These are phyloP conservation scores for Myxozyma vanderwaltii DNA, from an alignment of 805 yeast species.

Conservation along the genomic window DNA sequence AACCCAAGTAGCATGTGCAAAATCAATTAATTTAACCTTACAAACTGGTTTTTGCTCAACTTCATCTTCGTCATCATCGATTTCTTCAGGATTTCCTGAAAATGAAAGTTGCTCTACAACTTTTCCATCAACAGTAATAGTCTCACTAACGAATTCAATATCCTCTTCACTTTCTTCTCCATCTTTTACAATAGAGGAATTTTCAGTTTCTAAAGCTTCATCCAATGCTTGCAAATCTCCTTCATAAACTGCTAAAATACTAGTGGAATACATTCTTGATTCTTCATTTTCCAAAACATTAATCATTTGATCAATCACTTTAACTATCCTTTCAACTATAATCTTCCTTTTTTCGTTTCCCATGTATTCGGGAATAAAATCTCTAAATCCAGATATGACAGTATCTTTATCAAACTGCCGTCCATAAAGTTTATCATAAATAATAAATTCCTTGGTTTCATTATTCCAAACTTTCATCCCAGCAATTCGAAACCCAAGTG, in stretches of 20 bases:
- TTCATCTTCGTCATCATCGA: constrained; percentile 33
- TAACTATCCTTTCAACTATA: constrained; percentile 51
- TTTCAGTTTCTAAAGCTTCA: constrained; percentile 5
- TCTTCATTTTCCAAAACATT: constrained; percentile 66
- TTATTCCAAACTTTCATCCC: constrained; percentile 68
- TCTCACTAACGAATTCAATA: constrained; percentile 22
- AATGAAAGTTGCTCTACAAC: constrained; percentile 17
- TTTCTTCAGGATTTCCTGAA: constrained; percentile 7
- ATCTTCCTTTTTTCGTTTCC: constrained; percentile 41
- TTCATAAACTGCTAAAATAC: constrained; percentile 74
- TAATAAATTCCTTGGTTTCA: constrained; percentile 43
- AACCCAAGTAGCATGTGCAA: constrained; percentile 76
- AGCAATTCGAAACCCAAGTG: constrained; percentile 74
- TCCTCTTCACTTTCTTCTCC: constrained; percentile 37
- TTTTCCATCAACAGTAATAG: constrained; percentile 21
- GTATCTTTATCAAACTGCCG: constrained; percentile 53
- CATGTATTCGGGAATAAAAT: constrained; percentile 49
- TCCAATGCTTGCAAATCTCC: constrained; percentile 62
- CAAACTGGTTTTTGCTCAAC: constrained; percentile 51
- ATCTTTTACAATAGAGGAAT: neutral
- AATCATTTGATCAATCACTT: constrained; percentile 66
- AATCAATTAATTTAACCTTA: constrained; percentile 72
- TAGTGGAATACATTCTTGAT: constrained; percentile 67
- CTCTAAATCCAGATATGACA: constrained; percentile 47
- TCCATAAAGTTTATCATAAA: constrained; percentile 72